Evolutionary conservation across 768 basidiomycete species (phyloP).

Genomic region (Neoboletus subvelutipes): DNA sequence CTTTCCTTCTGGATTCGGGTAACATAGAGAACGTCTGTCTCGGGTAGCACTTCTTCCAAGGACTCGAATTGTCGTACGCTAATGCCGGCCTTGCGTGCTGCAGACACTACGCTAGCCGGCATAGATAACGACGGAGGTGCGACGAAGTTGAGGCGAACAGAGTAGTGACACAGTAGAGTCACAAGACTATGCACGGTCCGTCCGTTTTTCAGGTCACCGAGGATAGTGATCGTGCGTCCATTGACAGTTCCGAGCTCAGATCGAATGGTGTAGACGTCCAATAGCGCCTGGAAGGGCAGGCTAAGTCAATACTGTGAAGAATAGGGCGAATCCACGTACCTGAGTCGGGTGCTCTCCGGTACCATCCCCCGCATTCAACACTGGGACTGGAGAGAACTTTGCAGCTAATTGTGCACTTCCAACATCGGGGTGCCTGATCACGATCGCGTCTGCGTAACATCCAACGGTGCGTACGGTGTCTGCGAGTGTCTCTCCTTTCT

Average conservation of each 20-base stretch:
- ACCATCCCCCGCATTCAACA: slow-evolving; percentile 97
- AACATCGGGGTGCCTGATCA: slow-evolving; percentile 90
- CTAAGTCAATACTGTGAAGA: background rate
- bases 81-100: slow-evolving; percentile 81
- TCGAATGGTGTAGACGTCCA: slow-evolving; percentile 93
- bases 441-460: slow-evolving; percentile 94
- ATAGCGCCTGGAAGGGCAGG: slow-evolving; percentile 53
- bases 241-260: slow-evolving; percentile 98
- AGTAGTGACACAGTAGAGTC: slow-evolving; percentile 86
- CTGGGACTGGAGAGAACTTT: slow-evolving; percentile 91
- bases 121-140: slow-evolving; percentile 83
- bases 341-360: slow-evolving; percentile 97
- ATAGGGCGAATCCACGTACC: slow-evolving; percentile 41
- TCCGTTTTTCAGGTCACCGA: slow-evolving; percentile 97
- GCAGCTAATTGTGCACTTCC: slow-evolving; percentile 96
- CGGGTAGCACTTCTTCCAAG: slow-evolving; percentile 87
- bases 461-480: slow-evolving; percentile 94
- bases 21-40: slow-evolving; percentile 96
- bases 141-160: slow-evolving; percentile 94
- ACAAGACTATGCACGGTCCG: slow-evolving; percentile 97
- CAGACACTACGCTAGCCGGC: slow-evolving; percentile 81
- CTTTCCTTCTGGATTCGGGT: slow-evolving; percentile 96
- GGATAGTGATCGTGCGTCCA: slow-evolving; percentile 86
- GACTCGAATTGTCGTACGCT: slow-evolving; percentile 77
- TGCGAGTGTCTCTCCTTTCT: slow-evolving; percentile 89